phyloP scores from a whole-genome alignment of 1,139 yeast species.

The Trichomonascaceae sp. region DNA sequence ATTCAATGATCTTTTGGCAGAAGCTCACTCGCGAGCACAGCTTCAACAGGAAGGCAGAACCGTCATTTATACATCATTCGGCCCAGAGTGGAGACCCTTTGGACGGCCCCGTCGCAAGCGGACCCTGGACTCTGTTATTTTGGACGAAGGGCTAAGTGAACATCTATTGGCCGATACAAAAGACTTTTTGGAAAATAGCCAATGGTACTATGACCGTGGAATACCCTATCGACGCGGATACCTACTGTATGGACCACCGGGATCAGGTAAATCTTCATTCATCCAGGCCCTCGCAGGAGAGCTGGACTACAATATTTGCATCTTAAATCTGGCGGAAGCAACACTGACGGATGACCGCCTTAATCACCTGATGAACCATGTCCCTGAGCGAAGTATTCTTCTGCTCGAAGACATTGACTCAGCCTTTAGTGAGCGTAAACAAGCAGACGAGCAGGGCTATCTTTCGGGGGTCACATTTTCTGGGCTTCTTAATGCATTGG shows the following conservation, averaged over 20 bases:
- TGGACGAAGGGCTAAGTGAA: slow-evolving; percentile 65
- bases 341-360: slow-evolving; percentile 88
- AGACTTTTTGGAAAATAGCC: slow-evolving; percentile 67
- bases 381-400: slow-evolving; percentile 78
- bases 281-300: slow-evolving; percentile 97
- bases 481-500: slow-evolving; percentile 84
- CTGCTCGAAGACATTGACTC: slow-evolving; percentile 91
- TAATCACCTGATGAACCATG: slow-evolving; percentile 90
- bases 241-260: slow-evolving; percentile 92
- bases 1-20: slow-evolving; percentile 60
- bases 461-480: slow-evolving; percentile 86
- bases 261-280: slow-evolving; percentile 90
- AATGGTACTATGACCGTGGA: slow-evolving; percentile 92
- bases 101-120: slow-evolving; percentile 92
- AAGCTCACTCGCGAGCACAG: slow-evolving; percentile 76
- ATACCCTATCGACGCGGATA: slow-evolving; percentile 96
- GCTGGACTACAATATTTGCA: slow-evolving; percentile 88
- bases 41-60: slow-evolving; percentile 86
- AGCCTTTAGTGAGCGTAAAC: slow-evolving; percentile 77
- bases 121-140: slow-evolving; percentile 68
- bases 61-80: slow-evolving; percentile 87
- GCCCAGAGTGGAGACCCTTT: slow-evolving; percentile 98
- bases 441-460: slow-evolving; percentile 54
- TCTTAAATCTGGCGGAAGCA: slow-evolving; percentile 77
- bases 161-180: slow-evolving; percentile 54